Base-by-base conservation (phyloP, 352 stramenopile genomes). In the Elongisporangium senticosum region DNA sequence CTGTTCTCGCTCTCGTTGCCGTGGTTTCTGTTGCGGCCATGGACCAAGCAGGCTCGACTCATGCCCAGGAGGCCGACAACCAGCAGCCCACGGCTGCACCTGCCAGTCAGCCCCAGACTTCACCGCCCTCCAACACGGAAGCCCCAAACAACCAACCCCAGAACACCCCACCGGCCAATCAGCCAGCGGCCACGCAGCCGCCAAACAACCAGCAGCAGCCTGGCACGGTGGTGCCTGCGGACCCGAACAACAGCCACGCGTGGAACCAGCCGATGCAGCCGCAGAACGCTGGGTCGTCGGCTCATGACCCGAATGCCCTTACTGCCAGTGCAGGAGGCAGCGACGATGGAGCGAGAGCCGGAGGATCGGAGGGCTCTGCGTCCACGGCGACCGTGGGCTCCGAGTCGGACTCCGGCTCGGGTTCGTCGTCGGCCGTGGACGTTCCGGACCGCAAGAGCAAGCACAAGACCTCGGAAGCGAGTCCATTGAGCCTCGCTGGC, bases 391-490 rank as follows among this genome's bases (percentile, higher is more conserved):
- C 61, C 21, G 64, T 57, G 1, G 58, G 53, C 48, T 55, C 60
- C 2, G 61, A 53, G 7, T 67, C 60, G 2, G 52, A 55, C 49
- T 65, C 59, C 11, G 61, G 56, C 43, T 65, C 58, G n/a, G 66
- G 66, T 39, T 70, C 66, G 48, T 74, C 67, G 33, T 59, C 63
- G n/a, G 67, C 67, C 47, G 63, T 61, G 22, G 67, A 59, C 55
- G 67, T 74, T 17, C 33, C 33, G 33, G 33, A 43, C 33, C 33
- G 33, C 33, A 43, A 14, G 33, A 43, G 11, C 11, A 43, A 43
- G 33, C 33, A 43, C 13, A 43, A 43, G 33, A 43, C 8, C 1
- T 43, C 33, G 33, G 1, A 43, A 15, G 33, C 33, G 5, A 17
- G 33, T 10, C 10, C 33, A 14, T 17, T 43, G 33, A 43, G 33